Percentiles rank a stretch among this genome's conserved stretches.
Evolutionary conservation across 495 filamentous ascomycete genomes (phyloP).

Genomic region (Xylaria palmicola): DNA sequence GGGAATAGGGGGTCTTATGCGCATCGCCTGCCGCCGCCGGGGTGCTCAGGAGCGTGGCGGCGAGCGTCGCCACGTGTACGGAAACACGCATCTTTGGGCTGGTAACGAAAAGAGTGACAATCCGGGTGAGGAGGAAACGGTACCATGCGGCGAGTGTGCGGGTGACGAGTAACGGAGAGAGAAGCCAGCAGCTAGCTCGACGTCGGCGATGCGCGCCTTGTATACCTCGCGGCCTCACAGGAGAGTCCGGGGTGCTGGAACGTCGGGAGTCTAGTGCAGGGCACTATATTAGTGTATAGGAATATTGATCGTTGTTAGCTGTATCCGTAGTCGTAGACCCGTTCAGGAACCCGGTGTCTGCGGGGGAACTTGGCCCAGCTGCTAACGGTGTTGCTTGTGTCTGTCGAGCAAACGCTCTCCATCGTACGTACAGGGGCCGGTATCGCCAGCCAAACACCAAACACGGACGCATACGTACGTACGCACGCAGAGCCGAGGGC

Average conservation of each 20-base stretch:
- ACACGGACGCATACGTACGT: too few relatives aligned
- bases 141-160: background rate
- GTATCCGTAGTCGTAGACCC: too few relatives aligned
- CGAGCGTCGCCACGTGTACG: constrained; percentile 7
- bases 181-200: background rate
- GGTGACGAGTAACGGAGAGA: background rate
- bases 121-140: background rate
- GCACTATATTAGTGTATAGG: too few relatives aligned
- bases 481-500: too few relatives aligned
- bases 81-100: constrained; percentile 8
- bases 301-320: too few relatives aligned
- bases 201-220: constrained; percentile 9
- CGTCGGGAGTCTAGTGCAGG: background rate
- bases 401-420: too few relatives aligned
- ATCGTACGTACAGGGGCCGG: too few relatives aligned
- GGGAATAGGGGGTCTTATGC: constrained; percentile 27
- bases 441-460: too few relatives aligned
- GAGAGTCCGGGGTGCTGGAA: background rate
- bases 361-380: too few relatives aligned
- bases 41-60: constrained; percentile 13
- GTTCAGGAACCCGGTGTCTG: too few relatives aligned
- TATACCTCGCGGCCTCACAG: background rate
- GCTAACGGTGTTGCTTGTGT: too few relatives aligned
- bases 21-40: background rate
- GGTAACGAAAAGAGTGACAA: background rate